Evolutionary conservation across 768 basidiomycete species (phyloP).

Genomic region (Punctularia strigosozonata): DNA sequence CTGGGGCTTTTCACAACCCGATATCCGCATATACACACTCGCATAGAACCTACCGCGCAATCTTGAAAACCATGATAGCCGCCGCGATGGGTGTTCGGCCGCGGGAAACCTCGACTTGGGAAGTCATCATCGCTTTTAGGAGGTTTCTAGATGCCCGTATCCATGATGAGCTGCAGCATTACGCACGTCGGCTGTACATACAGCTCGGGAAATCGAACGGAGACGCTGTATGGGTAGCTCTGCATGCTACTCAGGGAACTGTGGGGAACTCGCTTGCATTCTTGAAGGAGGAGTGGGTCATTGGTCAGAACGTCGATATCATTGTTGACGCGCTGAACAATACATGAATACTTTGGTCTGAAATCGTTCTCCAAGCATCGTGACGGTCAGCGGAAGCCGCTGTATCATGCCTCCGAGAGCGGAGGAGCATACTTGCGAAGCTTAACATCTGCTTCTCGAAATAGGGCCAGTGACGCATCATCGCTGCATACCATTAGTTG

Average conservation of each 20-base stretch:
- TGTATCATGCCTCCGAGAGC: conserved; percentile 3
- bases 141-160: conserved; percentile 58
- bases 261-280: conserved; percentile 33
- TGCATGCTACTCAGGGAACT: conserved; percentile 41
- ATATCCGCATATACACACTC: conserved; percentile 72
- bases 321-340: conserved; percentile 13
- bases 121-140: conserved; percentile 63
- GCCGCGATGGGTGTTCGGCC: conserved; percentile 56
- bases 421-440: conserved; percentile 60
- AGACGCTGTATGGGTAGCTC: conserved; percentile 78
- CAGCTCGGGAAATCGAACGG: conserved; percentile 50
- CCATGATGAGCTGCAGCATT: conserved; percentile 64
- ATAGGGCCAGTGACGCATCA: conserved; percentile 66
- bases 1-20: conserved; percentile 37
- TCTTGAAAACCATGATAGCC: conserved; percentile 62
- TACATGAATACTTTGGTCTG: too few species aligned
- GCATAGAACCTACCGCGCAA: conserved; percentile 67
- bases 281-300: conserved; percentile 54
- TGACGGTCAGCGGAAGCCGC: too few species aligned
- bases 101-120: conserved; percentile 68
- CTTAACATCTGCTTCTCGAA: conserved; percentile 73
- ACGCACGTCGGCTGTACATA: conserved; percentile 53
- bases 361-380: too few species aligned
- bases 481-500: conserved; percentile 48
- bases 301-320: conserved; percentile 26